These are phyloP conservation scores for Saprolegnia diclina DNA, from an alignment of 352 stramenopile genomes.

Conservation along the genomic window DNA sequence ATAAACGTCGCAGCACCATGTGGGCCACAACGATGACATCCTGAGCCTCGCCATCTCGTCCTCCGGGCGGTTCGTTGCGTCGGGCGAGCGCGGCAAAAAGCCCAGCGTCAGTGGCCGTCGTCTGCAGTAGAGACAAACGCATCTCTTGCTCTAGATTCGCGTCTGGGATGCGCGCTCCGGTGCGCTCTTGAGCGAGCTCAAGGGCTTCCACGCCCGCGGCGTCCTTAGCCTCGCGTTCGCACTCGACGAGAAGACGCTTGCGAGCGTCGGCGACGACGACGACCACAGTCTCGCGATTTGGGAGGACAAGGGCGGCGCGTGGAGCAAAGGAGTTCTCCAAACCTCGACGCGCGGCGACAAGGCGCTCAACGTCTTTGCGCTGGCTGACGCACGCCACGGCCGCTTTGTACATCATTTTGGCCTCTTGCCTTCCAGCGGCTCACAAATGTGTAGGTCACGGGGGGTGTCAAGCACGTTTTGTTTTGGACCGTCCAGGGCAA, in stretches of 20 bases:
- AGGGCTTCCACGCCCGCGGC: constrained; percentile 59
- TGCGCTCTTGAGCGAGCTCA: constrained; percentile 52
- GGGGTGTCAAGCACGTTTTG: constrained; percentile 30
- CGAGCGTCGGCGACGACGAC: constrained; percentile 34
- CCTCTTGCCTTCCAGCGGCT: constrained; percentile 1
- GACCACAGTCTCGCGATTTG: constrained; percentile 42
- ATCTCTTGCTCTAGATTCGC: constrained; percentile 34
- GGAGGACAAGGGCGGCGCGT: constrained; percentile 58
- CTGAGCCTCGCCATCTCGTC: constrained; percentile 69
- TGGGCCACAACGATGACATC: constrained; percentile 84
- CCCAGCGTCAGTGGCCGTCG: constrained; percentile 27
- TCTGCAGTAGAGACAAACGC: not conserved
- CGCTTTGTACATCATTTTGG: not conserved
- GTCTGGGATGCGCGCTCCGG: constrained; percentile 82
- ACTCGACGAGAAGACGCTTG: constrained; percentile 29
- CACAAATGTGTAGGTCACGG: constrained; percentile 19
- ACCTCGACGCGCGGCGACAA: constrained; percentile 29
- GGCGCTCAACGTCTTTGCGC: constrained; percentile 26
- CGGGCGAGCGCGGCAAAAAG: constrained; percentile 76
- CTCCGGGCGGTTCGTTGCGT: constrained; percentile 70
- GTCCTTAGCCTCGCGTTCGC: constrained; percentile 70
- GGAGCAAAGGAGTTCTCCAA: constrained; percentile 34
- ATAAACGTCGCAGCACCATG: constrained; percentile 39
- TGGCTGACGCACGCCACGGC: not conserved
- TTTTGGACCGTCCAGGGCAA: constrained; percentile 31